Evolutionary conservation across 1,139 yeast species (phyloP), one percentile per base, ranked within the genome.

Genomic region (Geotrichum phurueaensis): DNA sequence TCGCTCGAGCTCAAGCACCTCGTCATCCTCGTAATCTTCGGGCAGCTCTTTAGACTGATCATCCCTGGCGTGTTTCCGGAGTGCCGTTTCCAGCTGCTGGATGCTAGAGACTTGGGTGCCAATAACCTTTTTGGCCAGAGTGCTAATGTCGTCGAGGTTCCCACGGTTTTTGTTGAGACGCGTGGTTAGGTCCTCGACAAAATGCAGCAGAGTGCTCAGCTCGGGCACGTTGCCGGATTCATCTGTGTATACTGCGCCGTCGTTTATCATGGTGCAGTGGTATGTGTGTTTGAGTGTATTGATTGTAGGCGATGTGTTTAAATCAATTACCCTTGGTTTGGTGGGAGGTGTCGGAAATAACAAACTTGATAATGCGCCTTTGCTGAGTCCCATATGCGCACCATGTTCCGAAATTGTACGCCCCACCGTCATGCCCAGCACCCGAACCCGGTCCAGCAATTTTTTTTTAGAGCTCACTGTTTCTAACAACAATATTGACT

Each of bases 171-270:
- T 51, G n/a, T 57, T 47, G 6, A 60, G 52, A 5, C 51, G 53
- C 20, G 29, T 25, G 2, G 60, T 27, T 6, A 60, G 54, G 22
- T 60, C 55, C 5, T 36, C 53, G n/a, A 60, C 62, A 50, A 48
- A 57, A 10, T 56, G 54, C 22, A 54, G 13, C 51, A 60, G 9
- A 15, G 48, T 51, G 22, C 54, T 56, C 12, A 60, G 56, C 43
- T 60, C 60, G 2, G 60, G 58, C 13, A 56, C 56, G 22, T 60
- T 57, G 25, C 60, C 62, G 3, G 62, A 53, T 13, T 51, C 56
- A 31, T 59, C 58, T 45, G 58, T 58, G 36, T 50, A 58, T 5
- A 58, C 51, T 39, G 60, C 60, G 12, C 60, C 58, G 36, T 51
- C 58, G 22, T 58, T 58, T 52, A 54, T 58, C 54, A 51, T 56